These are phyloP conservation scores for Leccinum ponderosum DNA, from an alignment of 1,284 basidiomycete species.

Conservation along the genomic window DNA sequence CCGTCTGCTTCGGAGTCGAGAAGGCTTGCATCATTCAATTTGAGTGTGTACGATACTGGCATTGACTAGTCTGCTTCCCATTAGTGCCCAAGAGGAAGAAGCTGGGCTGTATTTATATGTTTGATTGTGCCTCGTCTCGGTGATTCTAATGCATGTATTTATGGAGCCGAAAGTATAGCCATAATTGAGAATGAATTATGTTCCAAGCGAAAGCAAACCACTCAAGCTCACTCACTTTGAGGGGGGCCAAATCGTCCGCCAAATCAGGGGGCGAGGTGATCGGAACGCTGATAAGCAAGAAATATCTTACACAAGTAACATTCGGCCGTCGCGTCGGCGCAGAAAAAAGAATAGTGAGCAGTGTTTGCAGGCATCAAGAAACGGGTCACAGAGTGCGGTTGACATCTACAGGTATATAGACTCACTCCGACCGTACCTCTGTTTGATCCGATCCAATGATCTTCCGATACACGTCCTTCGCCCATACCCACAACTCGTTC, in stretches of 20 bases:
- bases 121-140: background rate
- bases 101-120: background rate
- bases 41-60: conserved; percentile 7
- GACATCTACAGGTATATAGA: background rate
- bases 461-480: conserved; percentile 29
- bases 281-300: no score
- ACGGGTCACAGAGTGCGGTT: background rate
- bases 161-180: background rate
- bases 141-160: background rate
- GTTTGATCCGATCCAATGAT: conserved; percentile 4
- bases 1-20: background rate
- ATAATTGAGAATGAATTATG: background rate
- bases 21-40: background rate
- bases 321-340: background rate
- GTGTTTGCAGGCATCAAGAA: background rate
- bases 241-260: no score
- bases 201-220: no score
- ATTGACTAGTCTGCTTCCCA: background rate
- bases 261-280: no score
- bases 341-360: background rate
- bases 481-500: conserved; percentile 45
- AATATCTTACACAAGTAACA: no score
- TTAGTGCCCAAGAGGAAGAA: background rate
- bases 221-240: no score
- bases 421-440: conserved; percentile 5